Conservation (phyloP, 768 basidiomycete genomes). For the Russula brevipes region DNA sequence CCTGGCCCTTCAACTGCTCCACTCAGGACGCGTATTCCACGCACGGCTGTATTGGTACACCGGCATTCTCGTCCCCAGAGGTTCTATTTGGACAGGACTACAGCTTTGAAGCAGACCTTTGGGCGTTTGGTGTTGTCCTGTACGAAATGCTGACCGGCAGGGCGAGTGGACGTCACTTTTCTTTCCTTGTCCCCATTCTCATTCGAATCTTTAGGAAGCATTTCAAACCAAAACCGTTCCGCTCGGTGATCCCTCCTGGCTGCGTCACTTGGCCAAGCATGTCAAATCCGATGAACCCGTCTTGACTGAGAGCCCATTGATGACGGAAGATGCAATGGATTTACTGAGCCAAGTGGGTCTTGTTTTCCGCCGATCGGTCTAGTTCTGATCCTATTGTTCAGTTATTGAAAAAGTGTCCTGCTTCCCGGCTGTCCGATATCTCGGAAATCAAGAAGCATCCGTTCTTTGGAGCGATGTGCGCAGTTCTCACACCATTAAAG, state of each 20-base stretch:
- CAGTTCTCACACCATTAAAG: not conserved
- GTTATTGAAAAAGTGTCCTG: constrained; percentile 1
- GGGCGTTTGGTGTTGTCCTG: constrained; percentile 23
- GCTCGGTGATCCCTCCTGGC: constrained; percentile 2
- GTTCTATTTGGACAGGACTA: constrained; percentile 10
- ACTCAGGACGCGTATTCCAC: constrained; percentile 32
- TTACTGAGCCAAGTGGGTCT: constrained; percentile 6
- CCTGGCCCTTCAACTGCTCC: constrained; percentile 82
- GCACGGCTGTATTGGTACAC: constrained; percentile 15
- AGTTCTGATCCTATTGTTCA: not conserved
- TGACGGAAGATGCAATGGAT: constrained; percentile 15
- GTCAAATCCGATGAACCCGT: constrained; percentile 5
- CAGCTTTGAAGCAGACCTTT: constrained; percentile 21
- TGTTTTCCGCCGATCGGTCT: too few species aligned
- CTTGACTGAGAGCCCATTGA: not conserved
- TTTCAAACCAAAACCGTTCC: constrained; percentile 8
- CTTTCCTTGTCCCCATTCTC: not conserved
- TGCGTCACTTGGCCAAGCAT: constrained; percentile 1
- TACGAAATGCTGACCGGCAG: constrained; percentile 16
- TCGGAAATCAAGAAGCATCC: constrained; percentile 7
- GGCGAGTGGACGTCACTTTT: not conserved
- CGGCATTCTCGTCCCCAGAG: constrained; percentile 20
- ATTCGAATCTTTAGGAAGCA: constrained; percentile 7
- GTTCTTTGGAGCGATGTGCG: constrained; percentile 9
- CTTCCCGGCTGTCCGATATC: constrained; percentile 6